Evolutionary conservation across 257 asterid genomes (phyloP).

Genomic region (Forsythia viridissima): DNA sequence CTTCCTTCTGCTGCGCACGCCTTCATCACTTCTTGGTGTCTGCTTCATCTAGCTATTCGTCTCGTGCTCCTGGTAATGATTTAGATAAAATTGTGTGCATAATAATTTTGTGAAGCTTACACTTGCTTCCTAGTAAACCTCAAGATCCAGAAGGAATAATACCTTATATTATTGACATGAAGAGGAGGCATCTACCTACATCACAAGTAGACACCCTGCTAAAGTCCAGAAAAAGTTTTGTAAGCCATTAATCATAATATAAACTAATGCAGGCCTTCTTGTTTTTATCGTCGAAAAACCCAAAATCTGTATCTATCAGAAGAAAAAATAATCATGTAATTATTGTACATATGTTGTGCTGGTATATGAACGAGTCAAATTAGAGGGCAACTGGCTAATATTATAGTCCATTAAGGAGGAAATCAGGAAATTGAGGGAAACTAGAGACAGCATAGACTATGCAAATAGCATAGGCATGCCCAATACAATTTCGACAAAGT

Average conservation of each 20-base stretch:
- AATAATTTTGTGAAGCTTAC: neutral
- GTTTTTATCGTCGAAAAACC: constrained; percentile 41
- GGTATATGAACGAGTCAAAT: constrained; percentile 18
- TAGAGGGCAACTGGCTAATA: neutral
- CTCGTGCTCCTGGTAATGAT: neutral
- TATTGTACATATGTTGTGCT: neutral
- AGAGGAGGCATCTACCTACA: constrained; percentile 24
- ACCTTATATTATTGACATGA: constrained; percentile 32
- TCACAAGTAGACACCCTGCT: constrained; percentile 23
- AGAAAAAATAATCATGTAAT: constrained; percentile 17
- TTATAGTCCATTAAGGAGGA: neutral
- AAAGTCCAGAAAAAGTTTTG: constrained; percentile 28
- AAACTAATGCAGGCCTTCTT: constrained; percentile 62
- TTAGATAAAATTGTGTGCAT: neutral
- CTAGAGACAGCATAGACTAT: neutral
- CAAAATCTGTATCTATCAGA: constrained; percentile 28
- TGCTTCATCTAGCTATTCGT: constrained; percentile 38
- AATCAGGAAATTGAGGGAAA: neutral
- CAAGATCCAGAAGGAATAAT: neutral
- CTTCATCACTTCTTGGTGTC: constrained; percentile 25
- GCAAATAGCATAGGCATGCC: neutral
- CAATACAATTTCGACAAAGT: neutral
- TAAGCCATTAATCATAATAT: neutral
- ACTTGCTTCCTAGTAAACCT: constrained; percentile 8
- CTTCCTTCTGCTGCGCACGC: constrained; percentile 39